Base-by-base conservation (phyloP, 2,329 filamentous ascomycete species). In the Colletotrichum kahawae region DNA sequence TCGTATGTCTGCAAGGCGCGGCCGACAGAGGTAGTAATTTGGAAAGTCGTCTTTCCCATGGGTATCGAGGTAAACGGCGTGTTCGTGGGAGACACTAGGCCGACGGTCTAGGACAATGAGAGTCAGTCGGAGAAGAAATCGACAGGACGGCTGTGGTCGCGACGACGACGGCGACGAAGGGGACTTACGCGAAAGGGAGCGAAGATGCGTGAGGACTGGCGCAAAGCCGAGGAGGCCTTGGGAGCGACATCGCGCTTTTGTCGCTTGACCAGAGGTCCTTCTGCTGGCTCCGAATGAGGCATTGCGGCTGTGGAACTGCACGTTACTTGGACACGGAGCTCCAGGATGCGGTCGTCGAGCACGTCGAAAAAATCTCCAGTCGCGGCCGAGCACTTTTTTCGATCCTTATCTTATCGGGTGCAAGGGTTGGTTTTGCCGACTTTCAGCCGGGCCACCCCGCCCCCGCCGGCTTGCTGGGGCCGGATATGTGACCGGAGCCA, bases 1-100 rank as follows among this genome's bases (percentile, higher is more conserved):
- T 99, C 97, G 87, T 99, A 99, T 0, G 97, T 99, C 85, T 99
- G 97, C 62, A 99, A 90, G 74, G 93, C 95, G 80, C 93, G 92
- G 77, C 96, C 97, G 76, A 97, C 94, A 0, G 95, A 98, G 34
- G 97, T 99, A 38, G 97, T 98, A 84, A 99, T 95, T 83, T 99
- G 97, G 82, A 98, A 99, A 5, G 95, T 98, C 1, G 95, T 96
- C 85, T 98, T 98, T 73, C 97, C 97, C 18, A 98, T 89, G 1
- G 96, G 94, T 36, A 97, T 90, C 7, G 94, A 94, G 3, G 96
- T 96, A 82, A 99, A 98, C 0, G 97, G 96, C 1, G 98, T 95
- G 64, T 89, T 86, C 4, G 96, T 98, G 1, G 97, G 95, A 7
- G 97, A 98, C 3, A 99, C 95, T 36, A 99, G 89, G 18, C 97